Conservation (phyloP, 768 basidiomycete species). For the Stropharia rugosoannulata region DNA sequence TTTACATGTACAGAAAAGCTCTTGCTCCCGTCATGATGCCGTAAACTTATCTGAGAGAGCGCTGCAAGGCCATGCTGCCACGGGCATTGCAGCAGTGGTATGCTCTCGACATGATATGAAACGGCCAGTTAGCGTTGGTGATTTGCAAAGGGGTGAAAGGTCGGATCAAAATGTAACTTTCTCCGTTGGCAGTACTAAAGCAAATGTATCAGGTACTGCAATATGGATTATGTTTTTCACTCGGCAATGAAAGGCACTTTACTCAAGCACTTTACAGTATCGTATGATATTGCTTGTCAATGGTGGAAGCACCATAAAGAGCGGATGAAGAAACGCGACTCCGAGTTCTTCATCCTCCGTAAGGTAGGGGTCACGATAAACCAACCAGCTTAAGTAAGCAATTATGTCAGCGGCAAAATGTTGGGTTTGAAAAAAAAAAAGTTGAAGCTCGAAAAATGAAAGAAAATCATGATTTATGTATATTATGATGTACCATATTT, state of each 20-base stretch:
- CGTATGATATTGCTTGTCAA: not conserved
- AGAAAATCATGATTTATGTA: no score
- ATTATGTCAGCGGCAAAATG: no score
- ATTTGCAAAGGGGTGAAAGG: not conserved
- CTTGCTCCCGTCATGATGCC: slow-evolving; percentile 23
- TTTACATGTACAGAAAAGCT: slow-evolving; percentile 23
- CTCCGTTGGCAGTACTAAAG: no score
- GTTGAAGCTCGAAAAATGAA: no score
- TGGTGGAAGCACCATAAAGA: not conserved
- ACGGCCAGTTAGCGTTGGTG: not conserved
- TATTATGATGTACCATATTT: no score
- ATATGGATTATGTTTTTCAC: not conserved
- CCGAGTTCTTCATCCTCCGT: not conserved
- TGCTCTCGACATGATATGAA: not conserved
- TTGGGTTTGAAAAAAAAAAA: no score
- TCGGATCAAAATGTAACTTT: no score
- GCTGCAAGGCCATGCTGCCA: not conserved
- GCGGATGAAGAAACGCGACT: slow-evolving; percentile 9
- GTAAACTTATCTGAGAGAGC: not conserved
- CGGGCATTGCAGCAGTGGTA: not conserved
- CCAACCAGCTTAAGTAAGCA: no score
- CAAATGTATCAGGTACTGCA: not conserved
- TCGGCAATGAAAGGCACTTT: not conserved
- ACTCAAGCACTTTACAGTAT: not conserved
- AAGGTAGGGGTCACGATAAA: no score